Base-by-base conservation (phyloP, 331 rosid genomes). In the Arachis monticola region DNA sequence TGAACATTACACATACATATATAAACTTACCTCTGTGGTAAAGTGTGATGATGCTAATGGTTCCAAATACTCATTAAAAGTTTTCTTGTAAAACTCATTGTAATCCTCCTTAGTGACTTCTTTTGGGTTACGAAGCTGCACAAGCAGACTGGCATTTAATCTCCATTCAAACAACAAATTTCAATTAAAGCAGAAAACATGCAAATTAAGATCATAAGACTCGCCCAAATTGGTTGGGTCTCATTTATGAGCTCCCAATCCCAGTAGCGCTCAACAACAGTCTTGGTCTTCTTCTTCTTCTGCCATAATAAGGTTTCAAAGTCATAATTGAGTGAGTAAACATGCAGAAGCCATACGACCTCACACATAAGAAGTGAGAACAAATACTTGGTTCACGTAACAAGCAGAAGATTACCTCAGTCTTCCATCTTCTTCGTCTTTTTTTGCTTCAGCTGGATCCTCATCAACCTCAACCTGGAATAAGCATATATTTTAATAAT, bases 31-130 rank as follows among this genome's bases (percentile, higher is more conserved):
- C 97, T 92, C 97, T 7, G 98, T 95, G 60, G 97, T 89, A 61
- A 92, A 95, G 87, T 95, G 98, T 50, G 99, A 88, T 8, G 98
- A 95, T 56, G 98, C 99, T 47, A 92, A 76, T 44, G 99, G 99
- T 14, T 95, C 99, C 83, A 95, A 62, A 80, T 88, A 95, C 67
- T 95, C 98, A 68, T 89, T 89, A 71, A 92, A 95, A 60, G 97
- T 88, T 52, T 81, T 85, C 90, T 85, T 89, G 88, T 95, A 95
- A 85, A 95, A 95, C 75, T 90, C 98, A n/a, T 95, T 92, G 82
- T 95, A 95, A 5, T 95, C 99, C 87, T 90, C 97, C 12, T 85
- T 92, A 11, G 88, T 81, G 69, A 92, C 98, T 59, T 92, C 98
- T 81, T 88, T 95, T 9, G 96, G 93, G 76, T 82, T 92, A 60